phyloP scores from a whole-genome alignment of 1,284 basidiomycete genomes.

The Cutaneotrichosporon sp. region DNA sequence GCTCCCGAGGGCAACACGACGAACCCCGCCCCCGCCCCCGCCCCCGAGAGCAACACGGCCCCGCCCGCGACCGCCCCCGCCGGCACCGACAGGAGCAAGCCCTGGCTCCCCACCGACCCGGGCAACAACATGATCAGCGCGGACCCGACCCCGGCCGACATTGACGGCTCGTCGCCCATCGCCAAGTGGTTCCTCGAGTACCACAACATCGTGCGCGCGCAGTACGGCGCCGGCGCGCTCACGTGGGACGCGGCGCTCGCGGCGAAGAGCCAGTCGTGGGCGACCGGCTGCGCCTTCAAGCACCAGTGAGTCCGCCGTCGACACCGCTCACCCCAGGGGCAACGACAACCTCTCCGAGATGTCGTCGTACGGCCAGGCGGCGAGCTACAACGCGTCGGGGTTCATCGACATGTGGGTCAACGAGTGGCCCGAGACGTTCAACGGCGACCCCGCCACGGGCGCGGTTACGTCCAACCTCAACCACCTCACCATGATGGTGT shows the following conservation, averaged over 20 bases:
- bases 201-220: constrained; percentile 17
- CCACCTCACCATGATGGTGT: constrained; percentile 50
- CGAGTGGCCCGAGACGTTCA: constrained; percentile 26
- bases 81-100: constrained; percentile 34
- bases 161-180: constrained; percentile 6
- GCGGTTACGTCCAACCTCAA: background rate
- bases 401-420: constrained; percentile 11
- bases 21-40: background rate
- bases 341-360: background rate
- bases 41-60: background rate
- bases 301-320: constrained; percentile 13
- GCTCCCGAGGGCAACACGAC: too few species aligned
- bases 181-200: constrained; percentile 11
- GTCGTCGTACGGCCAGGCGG: background rate
- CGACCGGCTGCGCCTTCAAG: background rate
- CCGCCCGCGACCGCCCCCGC: background rate
- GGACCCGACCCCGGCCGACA: constrained; percentile 45
- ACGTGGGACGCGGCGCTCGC: constrained; percentile 11
- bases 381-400: background rate
- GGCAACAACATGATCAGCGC: constrained; percentile 51
- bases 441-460: constrained; percentile 29
- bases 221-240: constrained; percentile 10
- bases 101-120: constrained; percentile 52
- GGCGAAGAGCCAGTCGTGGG: background rate
- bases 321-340: background rate